phyloP scores from a whole-genome alignment of 164 flowering plant species.

The Echeveria elegans region DNA sequence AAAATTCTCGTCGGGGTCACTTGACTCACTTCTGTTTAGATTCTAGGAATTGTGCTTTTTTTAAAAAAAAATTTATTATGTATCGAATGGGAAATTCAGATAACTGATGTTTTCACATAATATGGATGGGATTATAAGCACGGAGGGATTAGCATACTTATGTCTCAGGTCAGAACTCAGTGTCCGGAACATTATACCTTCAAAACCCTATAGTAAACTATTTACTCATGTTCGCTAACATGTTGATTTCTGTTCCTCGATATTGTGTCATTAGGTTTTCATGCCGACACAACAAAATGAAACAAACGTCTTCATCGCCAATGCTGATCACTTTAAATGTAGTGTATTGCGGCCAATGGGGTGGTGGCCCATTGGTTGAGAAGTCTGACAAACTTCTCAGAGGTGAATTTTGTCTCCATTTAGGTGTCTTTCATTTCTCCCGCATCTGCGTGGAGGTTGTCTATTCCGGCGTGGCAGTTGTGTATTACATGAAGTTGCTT shows the following conservation, averaged over 20 bases:
- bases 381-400: no score
- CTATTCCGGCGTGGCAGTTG: no score
- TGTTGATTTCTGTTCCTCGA: neutral
- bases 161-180: slow-evolving; percentile 23
- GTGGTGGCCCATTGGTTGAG: no score
- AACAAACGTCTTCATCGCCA: slow-evolving; percentile 14
- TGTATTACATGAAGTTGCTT: no score
- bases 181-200: neutral
- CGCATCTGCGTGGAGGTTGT: no score
- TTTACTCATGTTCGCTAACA: neutral
- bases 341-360: slow-evolving; percentile 40
- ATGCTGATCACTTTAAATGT: slow-evolving; percentile 40
- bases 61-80: slow-evolving; percentile 11
- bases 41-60: no score
- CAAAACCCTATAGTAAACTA: neutral
- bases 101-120: slow-evolving; percentile 25
- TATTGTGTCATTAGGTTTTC: slow-evolving; percentile 12
- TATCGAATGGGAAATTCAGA: slow-evolving; percentile 6
- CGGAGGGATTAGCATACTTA: slow-evolving; percentile 38
- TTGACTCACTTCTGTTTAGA: no score
- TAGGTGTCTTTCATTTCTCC: no score
- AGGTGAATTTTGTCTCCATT: no score
- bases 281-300: neutral
- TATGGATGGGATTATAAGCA: slow-evolving; percentile 51
- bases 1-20: no score